Percentiles rank a stretch among this genome's conserved stretches.
Conservation (phyloP, 169 alveolate species). For the Plasmodium reichenowi region DNA sequence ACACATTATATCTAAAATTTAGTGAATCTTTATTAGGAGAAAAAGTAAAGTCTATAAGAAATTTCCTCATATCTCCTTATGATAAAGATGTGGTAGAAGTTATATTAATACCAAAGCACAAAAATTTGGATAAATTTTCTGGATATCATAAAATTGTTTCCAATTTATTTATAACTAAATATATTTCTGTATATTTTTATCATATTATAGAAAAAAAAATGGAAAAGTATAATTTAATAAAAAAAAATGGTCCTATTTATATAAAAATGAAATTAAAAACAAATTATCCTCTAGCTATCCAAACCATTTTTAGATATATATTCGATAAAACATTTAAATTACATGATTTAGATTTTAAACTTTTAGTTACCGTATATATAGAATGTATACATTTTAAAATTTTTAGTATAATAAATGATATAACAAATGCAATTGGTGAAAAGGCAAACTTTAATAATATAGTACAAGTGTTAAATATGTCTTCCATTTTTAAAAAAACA, state of each 20-base stretch:
- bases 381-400: slow-evolving; percentile 65
- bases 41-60: slow-evolving; percentile 65
- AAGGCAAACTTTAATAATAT: slow-evolving; percentile 59
- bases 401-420: slow-evolving; percentile 44
- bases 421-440: slow-evolving; percentile 26
- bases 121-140: slow-evolving; percentile 15
- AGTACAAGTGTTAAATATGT: slow-evolving; percentile 23
- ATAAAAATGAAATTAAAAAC: slow-evolving; percentile 69
- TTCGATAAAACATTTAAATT: slow-evolving; percentile 43
- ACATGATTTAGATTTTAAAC: slow-evolving; percentile 47
- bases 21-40: slow-evolving; percentile 56
- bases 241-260: slow-evolving; percentile 52
- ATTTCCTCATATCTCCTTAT: slow-evolving; percentile 50
- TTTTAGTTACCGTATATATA: slow-evolving; percentile 53
- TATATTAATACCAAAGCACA: slow-evolving; percentile 52
- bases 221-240: slow-evolving; percentile 36
- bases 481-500: slow-evolving; percentile 21
- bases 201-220: slow-evolving; percentile 69
- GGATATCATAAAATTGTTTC: slow-evolving; percentile 57
- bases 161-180: slow-evolving; percentile 46
- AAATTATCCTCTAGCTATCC: slow-evolving; percentile 64
- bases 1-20: slow-evolving; percentile 29
- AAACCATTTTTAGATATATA: slow-evolving; percentile 54
- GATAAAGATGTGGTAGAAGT: slow-evolving; percentile 48
- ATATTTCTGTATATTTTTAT: slow-evolving; percentile 68